Base-by-base conservation (phyloP, 768 basidiomycete genomes). In the Lactarius indigo region DNA sequence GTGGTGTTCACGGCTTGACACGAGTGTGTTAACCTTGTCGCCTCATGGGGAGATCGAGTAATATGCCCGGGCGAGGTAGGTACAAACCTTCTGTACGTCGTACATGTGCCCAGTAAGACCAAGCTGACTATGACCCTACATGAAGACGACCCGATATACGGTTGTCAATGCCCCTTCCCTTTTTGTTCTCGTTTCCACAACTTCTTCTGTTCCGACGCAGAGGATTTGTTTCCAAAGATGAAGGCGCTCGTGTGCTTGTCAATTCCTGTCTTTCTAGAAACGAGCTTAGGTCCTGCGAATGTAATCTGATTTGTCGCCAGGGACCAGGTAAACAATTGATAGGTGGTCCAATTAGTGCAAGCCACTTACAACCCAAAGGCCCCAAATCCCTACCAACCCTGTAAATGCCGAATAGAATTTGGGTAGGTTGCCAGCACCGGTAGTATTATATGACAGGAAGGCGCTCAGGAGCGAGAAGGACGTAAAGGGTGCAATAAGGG, bases 181-280 rank as follows among this genome's bases (percentile, higher is more conserved):
- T 54, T 57, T 44, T 69, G 68, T 54, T 72, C 68, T 58, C 72
- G 72, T 68, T 72, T 76, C 77, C 75, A 76, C 33, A 64, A 68
- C 60, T 77, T 78, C 69, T 78, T 78, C 72, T 75, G 73, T 23
- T 69, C 68, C 7, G 77, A 78, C 23, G 77, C 76, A 65, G 76
- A 74, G 13, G 74, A 68, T 70, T 83, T 89, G 79, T 92, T 94
- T 2, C 89, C 85, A 73, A 94, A 94, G 26, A 92, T 78, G 75
- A 93, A 92, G 5, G 86, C 73, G 18, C 90, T 92, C 5, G 91
- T 94, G 68, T 84, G 85, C 72, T 92, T 92, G 77, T 92, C 90
- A 23, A 90, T 87, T 20, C 91, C 92, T 6, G 91, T 92, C 70
- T 84, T 89, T 73, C 83, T 85, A 37, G 90, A 91, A 57, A 84